These are phyloP conservation scores for Panaeolus papilionaceus DNA, from an alignment of 768 basidiomycete species.

Conservation along the genomic window DNA sequence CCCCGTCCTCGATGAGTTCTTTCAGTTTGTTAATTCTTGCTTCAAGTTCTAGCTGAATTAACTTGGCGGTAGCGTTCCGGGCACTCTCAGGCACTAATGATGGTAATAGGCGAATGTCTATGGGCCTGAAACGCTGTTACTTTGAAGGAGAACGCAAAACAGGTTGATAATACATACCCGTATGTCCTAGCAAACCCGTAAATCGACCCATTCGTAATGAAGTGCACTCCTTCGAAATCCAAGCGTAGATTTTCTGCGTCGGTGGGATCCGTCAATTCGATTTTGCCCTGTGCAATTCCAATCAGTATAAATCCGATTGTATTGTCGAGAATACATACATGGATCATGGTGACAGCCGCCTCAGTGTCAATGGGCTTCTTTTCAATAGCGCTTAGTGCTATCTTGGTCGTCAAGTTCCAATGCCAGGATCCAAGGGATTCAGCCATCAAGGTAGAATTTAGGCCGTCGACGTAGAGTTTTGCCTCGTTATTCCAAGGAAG, in stretches of 20 bases:
- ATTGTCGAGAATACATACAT: constrained; percentile 51
- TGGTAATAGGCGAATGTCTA: constrained; percentile 73
- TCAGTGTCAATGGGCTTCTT: constrained; percentile 45
- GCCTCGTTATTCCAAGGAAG: constrained; percentile 59
- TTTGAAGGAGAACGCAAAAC: not conserved
- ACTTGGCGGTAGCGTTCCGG: constrained; percentile 63
- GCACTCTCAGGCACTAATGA: constrained; percentile 62
- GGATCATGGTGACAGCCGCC: constrained; percentile 54
- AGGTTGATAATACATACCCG: constrained; percentile 50
- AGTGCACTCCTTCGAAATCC: constrained; percentile 82
- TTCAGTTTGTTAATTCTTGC: constrained; percentile 64
- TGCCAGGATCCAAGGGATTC: constrained; percentile 67
- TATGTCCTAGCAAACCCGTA: constrained; percentile 72
- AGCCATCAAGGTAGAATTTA: constrained; percentile 56
- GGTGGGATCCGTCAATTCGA: constrained; percentile 66
- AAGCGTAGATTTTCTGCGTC: constrained; percentile 64
- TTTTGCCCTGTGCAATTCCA: constrained; percentile 58
- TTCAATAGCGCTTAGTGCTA: constrained; percentile 72
- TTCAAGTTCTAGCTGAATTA: constrained; percentile 65
- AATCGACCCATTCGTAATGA: constrained; percentile 75
- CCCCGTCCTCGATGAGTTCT: constrained; percentile 68
- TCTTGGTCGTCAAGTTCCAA: constrained; percentile 68
- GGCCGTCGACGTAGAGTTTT: constrained; percentile 52
- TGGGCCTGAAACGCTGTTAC: constrained; percentile 44
- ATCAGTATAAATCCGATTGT: constrained; percentile 13